phyloP scores from a whole-genome alignment of 2,329 filamentous ascomycete species.

The Aspergillus hiratsukae region DNA sequence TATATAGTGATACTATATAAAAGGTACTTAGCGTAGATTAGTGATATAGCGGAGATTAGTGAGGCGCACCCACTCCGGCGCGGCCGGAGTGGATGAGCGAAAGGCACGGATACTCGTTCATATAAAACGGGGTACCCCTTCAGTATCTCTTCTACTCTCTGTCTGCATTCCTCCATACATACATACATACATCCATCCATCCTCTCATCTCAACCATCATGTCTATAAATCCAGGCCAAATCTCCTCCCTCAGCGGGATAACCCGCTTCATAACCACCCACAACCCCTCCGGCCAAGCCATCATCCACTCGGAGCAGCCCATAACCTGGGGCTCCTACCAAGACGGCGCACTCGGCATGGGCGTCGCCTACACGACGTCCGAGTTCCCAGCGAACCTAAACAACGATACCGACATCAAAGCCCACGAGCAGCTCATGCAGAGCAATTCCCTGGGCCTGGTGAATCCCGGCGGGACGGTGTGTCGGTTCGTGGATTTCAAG shows the following conservation, averaged over 20 bases:
- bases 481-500: slow-evolving; percentile 47
- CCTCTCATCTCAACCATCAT: slow-evolving; percentile 3
- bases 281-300: slow-evolving; percentile 31
- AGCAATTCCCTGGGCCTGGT: slow-evolving; percentile 32
- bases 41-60: no score
- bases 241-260: slow-evolving; percentile 24
- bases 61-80: no score
- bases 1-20: no score
- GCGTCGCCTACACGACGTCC: slow-evolving; percentile 39
- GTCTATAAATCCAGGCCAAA: slow-evolving; percentile 18
- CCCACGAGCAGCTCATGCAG: slow-evolving; percentile 25
- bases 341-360: slow-evolving; percentile 33
- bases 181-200: no score
- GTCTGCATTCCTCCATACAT: background rate
- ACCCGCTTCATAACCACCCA: slow-evolving; percentile 38
- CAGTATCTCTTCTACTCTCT: background rate
- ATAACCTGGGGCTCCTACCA: slow-evolving; percentile 26
- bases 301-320: slow-evolving; percentile 29
- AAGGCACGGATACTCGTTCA: no score
- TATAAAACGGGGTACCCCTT: background rate
- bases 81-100: no score
- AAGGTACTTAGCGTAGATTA: no score
- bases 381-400: slow-evolving; percentile 34
- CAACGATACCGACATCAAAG: slow-evolving; percentile 30
- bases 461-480: slow-evolving; percentile 39